Evolutionary conservation across 163 green algal genomes (phyloP), one percentile per base, ranked within the genome.

Genomic region (Chlamydomonas reinhardtii): DNA sequence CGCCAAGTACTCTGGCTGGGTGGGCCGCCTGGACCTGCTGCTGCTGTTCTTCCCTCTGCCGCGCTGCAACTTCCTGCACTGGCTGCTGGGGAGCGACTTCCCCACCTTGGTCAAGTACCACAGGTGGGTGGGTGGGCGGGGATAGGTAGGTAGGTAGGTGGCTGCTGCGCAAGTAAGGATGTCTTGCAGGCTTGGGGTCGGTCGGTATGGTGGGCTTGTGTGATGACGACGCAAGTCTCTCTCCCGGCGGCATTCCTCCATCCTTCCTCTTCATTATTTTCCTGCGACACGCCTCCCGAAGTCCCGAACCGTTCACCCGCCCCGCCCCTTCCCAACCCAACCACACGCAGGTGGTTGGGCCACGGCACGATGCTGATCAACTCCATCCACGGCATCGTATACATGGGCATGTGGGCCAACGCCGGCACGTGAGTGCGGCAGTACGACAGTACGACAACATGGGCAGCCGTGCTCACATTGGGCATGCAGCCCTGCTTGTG

Each of bases 31-130:
- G 48, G 80, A 86, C 70, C 73, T 79, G 14, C 69, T 86, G 56
- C 34, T 86, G 5, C 34, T 86, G 27, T 86, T 80, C 80, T 86
- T 80, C n/a, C 80, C 80, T 17, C 70, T 86, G 20, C 70, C 80
- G 24, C 80, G 80, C 56, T 86, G 80, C 80, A 86, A 86, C 56
- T 86, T 86, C 35, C 70, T 86, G 54, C 48, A 65, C 80, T 86
- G 80, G 80, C 34, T 80, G 4, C 15, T 79, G 56, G 80, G 56
- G 24, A 52, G 52, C 16, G 54, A 79, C 35, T 86, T 86, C 70
- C 31, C 80, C 54, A 22, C 54, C 1, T 25, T 86, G 8, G 32
- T 86, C 80, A 86, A 80, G 70, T 85, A 85, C 66, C 78, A 85
- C 52, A 76, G 78, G 78, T 85, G n/a, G 34, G 72, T 64, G 61